phyloP scores from a whole-genome alignment of 805 yeast species.

The Saturnispora hagleri region DNA sequence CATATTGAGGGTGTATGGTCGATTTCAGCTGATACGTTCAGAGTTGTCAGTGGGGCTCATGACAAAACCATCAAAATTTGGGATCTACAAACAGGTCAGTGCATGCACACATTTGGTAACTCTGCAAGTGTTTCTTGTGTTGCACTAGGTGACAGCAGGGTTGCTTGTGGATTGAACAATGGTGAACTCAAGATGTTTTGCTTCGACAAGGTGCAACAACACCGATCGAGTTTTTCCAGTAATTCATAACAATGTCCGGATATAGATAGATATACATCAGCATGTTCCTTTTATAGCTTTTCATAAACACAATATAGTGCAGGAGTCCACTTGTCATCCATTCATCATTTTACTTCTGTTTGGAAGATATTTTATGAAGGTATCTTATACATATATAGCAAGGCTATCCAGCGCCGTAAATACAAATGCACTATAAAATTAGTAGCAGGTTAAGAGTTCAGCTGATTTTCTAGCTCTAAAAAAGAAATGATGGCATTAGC shows the following conservation, averaged over 20 bases:
- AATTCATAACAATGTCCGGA: neutral
- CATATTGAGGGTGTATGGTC: slow-evolving; percentile 99
- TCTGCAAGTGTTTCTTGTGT: slow-evolving; percentile 57
- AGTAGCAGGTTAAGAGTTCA: too few relatives aligned
- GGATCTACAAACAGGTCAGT: slow-evolving; percentile 92
- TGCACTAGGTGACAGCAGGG: slow-evolving; percentile 78
- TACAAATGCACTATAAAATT: too few relatives aligned
- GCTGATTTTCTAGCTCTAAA: neutral
- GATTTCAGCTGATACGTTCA: slow-evolving; percentile 88
- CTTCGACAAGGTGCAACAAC: slow-evolving; percentile 38
- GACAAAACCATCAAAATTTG: slow-evolving; percentile 85
- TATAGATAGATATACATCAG: neutral
- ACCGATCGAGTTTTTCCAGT: neutral
- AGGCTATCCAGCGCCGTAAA: too few relatives aligned
- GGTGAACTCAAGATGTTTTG: slow-evolving; percentile 82
- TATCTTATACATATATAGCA: too few relatives aligned
- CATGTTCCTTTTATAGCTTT: neutral
- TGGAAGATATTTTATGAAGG: too few relatives aligned
- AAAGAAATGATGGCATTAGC: neutral
- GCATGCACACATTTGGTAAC: slow-evolving; percentile 87
- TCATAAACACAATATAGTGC: neutral
- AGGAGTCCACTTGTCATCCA: too few relatives aligned
- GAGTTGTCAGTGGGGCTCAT: slow-evolving; percentile 91
- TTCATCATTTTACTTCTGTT: too few relatives aligned
- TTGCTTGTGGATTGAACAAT: slow-evolving; percentile 83